Evolutionary conservation across 2,329 filamentous ascomycete genomes (phyloP).

Genomic region (Pseudocercospora macadamiae): DNA sequence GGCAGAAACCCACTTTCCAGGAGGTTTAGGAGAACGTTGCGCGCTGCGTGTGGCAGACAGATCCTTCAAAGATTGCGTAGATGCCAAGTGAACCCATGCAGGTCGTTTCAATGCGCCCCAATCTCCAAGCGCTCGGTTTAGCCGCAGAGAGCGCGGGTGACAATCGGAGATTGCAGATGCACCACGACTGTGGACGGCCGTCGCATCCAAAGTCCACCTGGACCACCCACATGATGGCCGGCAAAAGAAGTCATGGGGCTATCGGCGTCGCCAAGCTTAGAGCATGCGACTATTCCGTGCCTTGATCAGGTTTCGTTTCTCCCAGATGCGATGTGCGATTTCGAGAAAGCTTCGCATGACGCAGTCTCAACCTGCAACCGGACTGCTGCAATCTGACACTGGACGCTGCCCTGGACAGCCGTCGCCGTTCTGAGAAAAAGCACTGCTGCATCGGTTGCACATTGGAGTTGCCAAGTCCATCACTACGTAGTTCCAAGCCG

Average conservation of each 20-base stretch:
- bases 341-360: too few species aligned
- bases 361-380: too few species aligned
- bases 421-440: background rate
- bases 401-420: background rate
- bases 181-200: background rate
- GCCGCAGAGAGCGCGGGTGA: background rate
- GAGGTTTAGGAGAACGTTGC: background rate
- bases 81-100: conserved; percentile 5
- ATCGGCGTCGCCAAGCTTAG: background rate
- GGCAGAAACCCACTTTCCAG: conserved; percentile 1
- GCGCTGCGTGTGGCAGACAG: background rate
- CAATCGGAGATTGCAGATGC: conserved; percentile 1
- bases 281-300: background rate
- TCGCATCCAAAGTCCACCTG: background rate
- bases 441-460: background rate
- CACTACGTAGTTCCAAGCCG: background rate
- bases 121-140: background rate
- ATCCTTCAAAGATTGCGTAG: conserved; percentile 4
- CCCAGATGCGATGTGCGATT: too few species aligned
- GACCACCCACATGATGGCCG: too few species aligned
- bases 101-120: background rate
- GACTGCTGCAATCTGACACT: background rate
- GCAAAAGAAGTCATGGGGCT: background rate
- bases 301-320: background rate
- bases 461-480: background rate